Evolutionary conservation across 2,329 filamentous ascomycete species (phyloP).

Genomic region (Incumbomyces delicatus): DNA sequence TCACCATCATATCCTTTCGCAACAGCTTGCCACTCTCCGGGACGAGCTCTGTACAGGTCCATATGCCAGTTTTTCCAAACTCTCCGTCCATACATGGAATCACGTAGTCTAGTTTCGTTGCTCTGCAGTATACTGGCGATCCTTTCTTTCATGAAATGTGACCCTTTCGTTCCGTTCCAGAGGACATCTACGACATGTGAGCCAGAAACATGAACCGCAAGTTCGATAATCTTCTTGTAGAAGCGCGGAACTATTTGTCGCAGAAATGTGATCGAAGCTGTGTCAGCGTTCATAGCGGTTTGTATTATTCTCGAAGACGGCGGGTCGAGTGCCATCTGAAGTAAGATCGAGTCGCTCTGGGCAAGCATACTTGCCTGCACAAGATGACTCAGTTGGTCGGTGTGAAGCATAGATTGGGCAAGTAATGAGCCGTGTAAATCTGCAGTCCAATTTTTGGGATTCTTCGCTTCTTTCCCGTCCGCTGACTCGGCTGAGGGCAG

Average conservation of each 20-base stretch:
- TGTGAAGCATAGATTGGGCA: constrained; percentile 66
- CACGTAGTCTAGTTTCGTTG: constrained; percentile 52
- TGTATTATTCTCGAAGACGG: constrained; percentile 55
- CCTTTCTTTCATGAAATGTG: constrained; percentile 58
- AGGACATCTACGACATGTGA: constrained; percentile 60
- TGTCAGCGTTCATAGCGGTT: constrained; percentile 47
- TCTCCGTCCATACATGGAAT: constrained; percentile 54
- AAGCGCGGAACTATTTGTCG: constrained; percentile 56
- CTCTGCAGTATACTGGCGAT: constrained; percentile 54
- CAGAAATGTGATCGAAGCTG: constrained; percentile 35
- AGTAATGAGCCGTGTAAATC: constrained; percentile 70
- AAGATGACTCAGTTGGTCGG: constrained; percentile 60
- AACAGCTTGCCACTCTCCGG: constrained; percentile 54
- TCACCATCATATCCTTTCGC: constrained; percentile 41
- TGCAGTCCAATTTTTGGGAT: constrained; percentile 29
- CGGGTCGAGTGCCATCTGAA: constrained; percentile 56
- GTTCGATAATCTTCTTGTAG: constrained; percentile 49
- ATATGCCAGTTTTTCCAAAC: constrained; percentile 68
- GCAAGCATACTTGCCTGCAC: constrained; percentile 63
- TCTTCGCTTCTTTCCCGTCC: constrained; percentile 38
- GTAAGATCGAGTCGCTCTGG: constrained; percentile 45
- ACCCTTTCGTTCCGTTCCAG: constrained; percentile 53
- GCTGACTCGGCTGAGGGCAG: constrained; percentile 36
- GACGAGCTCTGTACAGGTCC: constrained; percentile 57
- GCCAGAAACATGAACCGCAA: constrained; percentile 52